Conservation (phyloP, 108 stramenopile genomes). For the Tribonema minus region DNA sequence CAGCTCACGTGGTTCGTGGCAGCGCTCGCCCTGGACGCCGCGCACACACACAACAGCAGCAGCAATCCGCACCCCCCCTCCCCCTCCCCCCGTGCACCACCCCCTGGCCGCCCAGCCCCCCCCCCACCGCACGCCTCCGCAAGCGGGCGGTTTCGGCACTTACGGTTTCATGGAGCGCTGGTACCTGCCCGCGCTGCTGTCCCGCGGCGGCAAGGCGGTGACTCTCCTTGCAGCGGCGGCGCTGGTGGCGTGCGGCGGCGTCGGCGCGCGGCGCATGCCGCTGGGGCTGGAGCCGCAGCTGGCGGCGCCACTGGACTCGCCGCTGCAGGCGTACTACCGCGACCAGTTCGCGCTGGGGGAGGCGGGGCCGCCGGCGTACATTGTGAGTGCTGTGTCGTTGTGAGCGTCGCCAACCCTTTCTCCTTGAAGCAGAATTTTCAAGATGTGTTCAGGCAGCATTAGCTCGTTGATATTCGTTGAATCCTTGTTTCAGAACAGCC, state of each 20-base stretch:
- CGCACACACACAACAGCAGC: not conserved
- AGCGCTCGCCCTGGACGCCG: slow-evolving; percentile 33
- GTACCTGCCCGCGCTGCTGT: slow-evolving; percentile 34
- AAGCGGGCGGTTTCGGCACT: too few species aligned
- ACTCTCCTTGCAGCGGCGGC: not conserved
- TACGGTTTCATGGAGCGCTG: slow-evolving; percentile 11
- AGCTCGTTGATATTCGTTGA: too few species aligned
- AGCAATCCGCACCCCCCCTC: not conserved
- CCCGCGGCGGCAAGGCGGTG: slow-evolving; percentile 13
- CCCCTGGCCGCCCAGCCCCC: too few species aligned
- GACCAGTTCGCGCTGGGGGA: slow-evolving; percentile 44
- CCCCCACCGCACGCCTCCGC: too few species aligned
- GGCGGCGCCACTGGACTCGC: slow-evolving; percentile 44
- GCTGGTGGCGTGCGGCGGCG: slow-evolving; percentile 6
- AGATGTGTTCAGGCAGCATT: too few species aligned
- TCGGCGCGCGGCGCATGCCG: not conserved
- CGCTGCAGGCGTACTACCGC: slow-evolving; percentile 47
- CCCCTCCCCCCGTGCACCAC: too few species aligned
- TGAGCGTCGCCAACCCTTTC: too few species aligned
- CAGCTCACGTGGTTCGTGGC: slow-evolving; percentile 54
- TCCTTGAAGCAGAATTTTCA: too few species aligned
- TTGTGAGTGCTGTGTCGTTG: too few species aligned
- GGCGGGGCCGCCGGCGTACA: slow-evolving; percentile 52
- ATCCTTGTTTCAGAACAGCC: too few species aligned
- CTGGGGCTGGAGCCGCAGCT: slow-evolving; percentile 53